These are phyloP conservation scores for Lupinus albus DNA, from an alignment of 306 rosid species.

Conservation along the genomic window DNA sequence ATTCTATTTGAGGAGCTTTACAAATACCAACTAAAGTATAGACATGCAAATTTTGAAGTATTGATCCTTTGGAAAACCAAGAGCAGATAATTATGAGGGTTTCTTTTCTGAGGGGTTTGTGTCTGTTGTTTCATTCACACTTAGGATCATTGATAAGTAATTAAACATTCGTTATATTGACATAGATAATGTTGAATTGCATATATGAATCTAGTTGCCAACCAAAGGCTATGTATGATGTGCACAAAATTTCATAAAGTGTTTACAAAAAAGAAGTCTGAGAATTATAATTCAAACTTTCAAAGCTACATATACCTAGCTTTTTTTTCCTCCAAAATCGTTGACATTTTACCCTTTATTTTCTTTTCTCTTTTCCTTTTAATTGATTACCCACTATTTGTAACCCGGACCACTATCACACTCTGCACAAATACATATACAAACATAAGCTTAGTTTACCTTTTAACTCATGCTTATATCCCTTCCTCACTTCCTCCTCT, in stretches of 20 bases:
- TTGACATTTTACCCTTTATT: slow-evolving; percentile 68
- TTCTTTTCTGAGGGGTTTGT: not conserved
- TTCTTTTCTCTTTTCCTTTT: slow-evolving; percentile 51
- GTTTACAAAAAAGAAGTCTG: slow-evolving; percentile 53
- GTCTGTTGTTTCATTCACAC: not conserved
- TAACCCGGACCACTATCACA: slow-evolving; percentile 83
- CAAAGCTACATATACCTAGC: slow-evolving; percentile 50
- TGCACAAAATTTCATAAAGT: slow-evolving; percentile 91
- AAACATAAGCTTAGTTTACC: slow-evolving; percentile 53
- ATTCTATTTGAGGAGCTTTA: slow-evolving; percentile 17
- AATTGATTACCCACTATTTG: slow-evolving; percentile 54
- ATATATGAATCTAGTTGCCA: slow-evolving; percentile 40
- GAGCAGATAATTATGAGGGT: not conserved
- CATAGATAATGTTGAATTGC: slow-evolving; percentile 30
- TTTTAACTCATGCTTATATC: slow-evolving; percentile 71
- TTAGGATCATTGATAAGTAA: not conserved
- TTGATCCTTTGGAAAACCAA: not conserved
- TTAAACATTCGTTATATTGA: not conserved
- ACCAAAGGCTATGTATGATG: slow-evolving; percentile 50
- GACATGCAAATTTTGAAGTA: not conserved
- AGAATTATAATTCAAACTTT: slow-evolving; percentile 53
- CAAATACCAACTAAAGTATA: not conserved
- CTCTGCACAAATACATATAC: slow-evolving; percentile 67
- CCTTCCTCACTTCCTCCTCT: slow-evolving; percentile 39
- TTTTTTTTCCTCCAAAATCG: slow-evolving; percentile 54